Base-by-base conservation (phyloP, 2,329 filamentous ascomycete genomes). In the Claviceps digitariae region DNA sequence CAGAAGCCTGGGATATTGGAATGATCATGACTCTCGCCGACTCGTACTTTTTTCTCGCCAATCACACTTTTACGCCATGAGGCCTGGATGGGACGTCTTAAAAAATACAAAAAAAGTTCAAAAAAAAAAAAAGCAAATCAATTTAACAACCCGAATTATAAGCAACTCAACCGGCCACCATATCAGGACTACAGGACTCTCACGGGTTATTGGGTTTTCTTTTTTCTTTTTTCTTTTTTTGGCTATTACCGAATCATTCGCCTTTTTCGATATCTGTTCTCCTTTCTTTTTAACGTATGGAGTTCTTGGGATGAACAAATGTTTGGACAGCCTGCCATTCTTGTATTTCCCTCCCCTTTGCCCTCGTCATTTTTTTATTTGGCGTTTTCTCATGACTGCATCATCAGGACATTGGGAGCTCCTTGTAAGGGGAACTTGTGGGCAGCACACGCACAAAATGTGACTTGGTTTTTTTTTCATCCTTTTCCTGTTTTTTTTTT, bases 351-450 rank as follows among this genome's bases (percentile, higher is more conserved):
- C 36, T 15, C 15, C 4, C 15, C n/a, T 38, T 38, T 38, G 10
- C 13, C 36, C 36, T 38, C 15, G 36, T 38, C 36, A 1, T 7
- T 38, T 38, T 38, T 17, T 38, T 15, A 6, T 38, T n/a, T 4
- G 29, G 27, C 40, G 38, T 38, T 44, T 51, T 36, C 20, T 55
- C 36, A 47, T 31, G 50, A 50, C 41, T 47, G 51, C 53, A 52
- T 55, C 40, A 34, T 21, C 46, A 47, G 45, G 17, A 31, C 20
- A 45, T 44, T 31, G 13, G 34, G 41, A 20, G 13, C 34, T 52
- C 48, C 49, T 47, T 38, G 27, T 45, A 17, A 38, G 45, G 47
- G n/a, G 44, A 36, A 21, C n/a, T 36, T 45, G 12, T 44, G 31
- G 9, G 23, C n/a, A 34, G 43, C 23, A 27, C 23, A 38, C 27